phyloP scores from a whole-genome alignment of 148 eudicot genomes.

The Polygonum maritimum region DNA sequence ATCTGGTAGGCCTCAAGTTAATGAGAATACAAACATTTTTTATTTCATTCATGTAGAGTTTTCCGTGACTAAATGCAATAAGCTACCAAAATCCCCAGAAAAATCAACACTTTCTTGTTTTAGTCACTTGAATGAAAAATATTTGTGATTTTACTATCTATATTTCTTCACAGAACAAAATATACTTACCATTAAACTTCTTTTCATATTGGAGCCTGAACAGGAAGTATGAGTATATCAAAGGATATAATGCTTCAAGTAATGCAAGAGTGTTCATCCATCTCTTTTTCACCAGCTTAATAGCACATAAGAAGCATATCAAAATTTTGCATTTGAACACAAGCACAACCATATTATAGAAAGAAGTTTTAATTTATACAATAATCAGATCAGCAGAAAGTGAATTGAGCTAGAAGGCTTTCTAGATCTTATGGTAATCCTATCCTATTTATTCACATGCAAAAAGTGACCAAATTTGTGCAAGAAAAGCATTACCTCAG shows the following conservation, averaged over 20 bases:
- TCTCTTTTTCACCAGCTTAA: background rate
- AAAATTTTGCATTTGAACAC: background rate
- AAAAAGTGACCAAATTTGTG: background rate
- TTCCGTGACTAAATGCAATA: no score
- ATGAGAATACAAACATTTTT: no score
- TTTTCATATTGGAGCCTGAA: background rate
- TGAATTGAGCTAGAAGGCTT: background rate
- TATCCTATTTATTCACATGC: no score
- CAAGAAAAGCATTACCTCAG: conserved; percentile 8
- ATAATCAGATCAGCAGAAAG: background rate
- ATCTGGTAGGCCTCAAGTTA: no score
- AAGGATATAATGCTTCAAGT: background rate
- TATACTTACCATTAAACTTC: background rate
- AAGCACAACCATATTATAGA: background rate
- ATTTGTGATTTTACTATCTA: no score
- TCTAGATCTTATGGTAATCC: conserved; percentile 46
- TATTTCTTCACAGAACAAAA: no score
- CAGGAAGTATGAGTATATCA: background rate
- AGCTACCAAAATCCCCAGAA: no score
- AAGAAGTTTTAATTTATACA: background rate
- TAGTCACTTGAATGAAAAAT: no score
- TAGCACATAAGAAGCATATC: background rate
- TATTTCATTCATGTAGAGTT: no score
- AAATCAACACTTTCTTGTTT: no score
- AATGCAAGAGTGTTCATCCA: background rate